phyloP scores from a whole-genome alignment of 176 grass and related monocot genomes.

The Alopecurus myosuroides region DNA sequence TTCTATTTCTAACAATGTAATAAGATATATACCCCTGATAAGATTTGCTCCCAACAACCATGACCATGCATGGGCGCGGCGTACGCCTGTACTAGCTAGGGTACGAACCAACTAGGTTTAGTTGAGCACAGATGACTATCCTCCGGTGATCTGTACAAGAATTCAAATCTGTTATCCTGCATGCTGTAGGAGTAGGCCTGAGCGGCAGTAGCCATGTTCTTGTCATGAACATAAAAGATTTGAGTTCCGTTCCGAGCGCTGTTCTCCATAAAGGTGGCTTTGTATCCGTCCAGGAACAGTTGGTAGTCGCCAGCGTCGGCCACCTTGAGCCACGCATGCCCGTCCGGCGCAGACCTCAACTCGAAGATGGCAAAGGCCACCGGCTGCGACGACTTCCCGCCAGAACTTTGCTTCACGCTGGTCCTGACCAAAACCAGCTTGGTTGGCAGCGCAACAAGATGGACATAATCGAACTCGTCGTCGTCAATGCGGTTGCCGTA shows the following conservation, averaged over 20 bases:
- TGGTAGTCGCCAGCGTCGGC: slow-evolving; percentile 1
- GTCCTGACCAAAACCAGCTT: slow-evolving; percentile 8
- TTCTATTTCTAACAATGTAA: too few species aligned
- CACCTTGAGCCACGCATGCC: not conserved
- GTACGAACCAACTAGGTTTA: not conserved
- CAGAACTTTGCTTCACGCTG: too few species aligned
- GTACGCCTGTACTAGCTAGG: too few species aligned
- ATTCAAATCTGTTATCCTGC: not conserved
- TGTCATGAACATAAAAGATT: slow-evolving; percentile 16
- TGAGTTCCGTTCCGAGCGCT: not conserved
- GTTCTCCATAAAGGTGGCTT: not conserved
- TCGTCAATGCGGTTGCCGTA: not conserved
- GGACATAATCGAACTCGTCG: not conserved
- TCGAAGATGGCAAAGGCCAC: slow-evolving; percentile 18
- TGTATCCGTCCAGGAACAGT: slow-evolving; percentile 3
- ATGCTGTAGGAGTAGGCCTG: not conserved
- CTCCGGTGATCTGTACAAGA: not conserved
- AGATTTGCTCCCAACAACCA: too few species aligned
- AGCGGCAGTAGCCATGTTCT: not conserved
- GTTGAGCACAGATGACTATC: not conserved
- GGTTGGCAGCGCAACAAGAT: slow-evolving; percentile 5
- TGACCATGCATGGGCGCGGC: too few species aligned
- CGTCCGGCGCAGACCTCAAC: not conserved
- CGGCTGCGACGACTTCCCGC: not conserved
- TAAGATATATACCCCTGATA: too few species aligned